Conservation (phyloP, 305 asterid species). For the Solanum hybrid region DNA sequence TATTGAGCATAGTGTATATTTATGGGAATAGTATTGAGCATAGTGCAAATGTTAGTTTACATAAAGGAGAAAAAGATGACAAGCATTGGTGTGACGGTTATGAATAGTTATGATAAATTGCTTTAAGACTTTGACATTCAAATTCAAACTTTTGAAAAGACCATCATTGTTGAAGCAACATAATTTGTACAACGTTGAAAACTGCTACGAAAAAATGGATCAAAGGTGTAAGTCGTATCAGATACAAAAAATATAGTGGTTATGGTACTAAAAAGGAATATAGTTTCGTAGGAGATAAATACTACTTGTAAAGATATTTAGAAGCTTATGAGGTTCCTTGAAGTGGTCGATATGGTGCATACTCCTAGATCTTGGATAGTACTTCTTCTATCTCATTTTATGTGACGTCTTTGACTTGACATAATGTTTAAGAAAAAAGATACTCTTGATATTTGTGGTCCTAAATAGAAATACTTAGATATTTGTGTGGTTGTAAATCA, state of each 20-base stretch:
- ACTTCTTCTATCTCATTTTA: not conserved
- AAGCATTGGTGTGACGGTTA: not conserved
- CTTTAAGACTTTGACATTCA: not conserved
- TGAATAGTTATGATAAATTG: not conserved
- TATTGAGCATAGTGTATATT: not conserved
- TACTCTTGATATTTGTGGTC: not conserved
- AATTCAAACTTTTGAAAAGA: not conserved
- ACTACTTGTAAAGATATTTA: not conserved
- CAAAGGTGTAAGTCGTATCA: not conserved
- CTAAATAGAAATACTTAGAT: not conserved
- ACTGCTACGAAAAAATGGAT: not conserved
- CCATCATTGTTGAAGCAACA: not conserved
- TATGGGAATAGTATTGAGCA: not conserved
- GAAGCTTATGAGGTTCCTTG: not conserved
- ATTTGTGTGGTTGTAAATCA: not conserved
- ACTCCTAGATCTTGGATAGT: not conserved
- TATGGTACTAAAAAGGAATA: not conserved
- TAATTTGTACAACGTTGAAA: not conserved
- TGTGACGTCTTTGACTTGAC: not conserved
- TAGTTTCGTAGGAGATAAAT: not conserved
- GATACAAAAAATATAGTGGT: not conserved
- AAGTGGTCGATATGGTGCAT: not conserved
- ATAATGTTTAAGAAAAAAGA: too few species aligned
- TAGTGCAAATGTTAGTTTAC: not conserved
- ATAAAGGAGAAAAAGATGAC: not conserved